These are phyloP conservation scores for Mikania micrantha DNA, from an alignment of 129 eudicot genomes.

Conservation along the genomic window DNA sequence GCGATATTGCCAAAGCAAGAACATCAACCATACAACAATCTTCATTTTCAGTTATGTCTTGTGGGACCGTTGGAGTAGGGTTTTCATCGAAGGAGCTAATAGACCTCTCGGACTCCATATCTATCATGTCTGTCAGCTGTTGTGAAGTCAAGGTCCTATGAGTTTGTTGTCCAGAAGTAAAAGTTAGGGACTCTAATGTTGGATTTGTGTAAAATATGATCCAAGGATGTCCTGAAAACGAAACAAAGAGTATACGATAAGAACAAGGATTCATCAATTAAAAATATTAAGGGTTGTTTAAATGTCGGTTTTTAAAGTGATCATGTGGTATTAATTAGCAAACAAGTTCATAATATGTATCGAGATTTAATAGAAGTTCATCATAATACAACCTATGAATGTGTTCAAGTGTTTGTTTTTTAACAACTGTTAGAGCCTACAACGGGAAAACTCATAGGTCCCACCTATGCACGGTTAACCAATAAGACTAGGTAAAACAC, in stretches of 20 bases:
- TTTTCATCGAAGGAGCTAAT: conserved; percentile 15
- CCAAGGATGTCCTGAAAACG: conserved; percentile 48
- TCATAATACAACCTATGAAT: not conserved
- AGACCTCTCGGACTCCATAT: conserved; percentile 18
- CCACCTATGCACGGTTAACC: not conserved
- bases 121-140: conserved; percentile 18
- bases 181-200: conserved; percentile 26
- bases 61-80: conserved; percentile 8
- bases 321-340: not conserved
- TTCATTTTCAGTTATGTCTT: conserved; percentile 13
- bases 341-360: not conserved
- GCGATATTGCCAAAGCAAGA: conserved; percentile 49
- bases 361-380: not conserved
- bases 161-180: conserved; percentile 1
- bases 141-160: conserved; percentile 21
- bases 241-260: not conserved
- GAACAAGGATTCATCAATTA: not conserved
- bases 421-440: not conserved
- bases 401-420: not conserved
- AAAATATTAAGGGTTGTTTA: not conserved
- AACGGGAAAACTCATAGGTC: not conserved
- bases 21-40: conserved; percentile 42
- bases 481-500: not conserved
- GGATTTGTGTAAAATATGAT: conserved; percentile 35
- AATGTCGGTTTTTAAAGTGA: not conserved